Evolutionary conservation across 2,329 filamentous ascomycete species (phyloP).

Genomic region (Phialophora expanda): DNA sequence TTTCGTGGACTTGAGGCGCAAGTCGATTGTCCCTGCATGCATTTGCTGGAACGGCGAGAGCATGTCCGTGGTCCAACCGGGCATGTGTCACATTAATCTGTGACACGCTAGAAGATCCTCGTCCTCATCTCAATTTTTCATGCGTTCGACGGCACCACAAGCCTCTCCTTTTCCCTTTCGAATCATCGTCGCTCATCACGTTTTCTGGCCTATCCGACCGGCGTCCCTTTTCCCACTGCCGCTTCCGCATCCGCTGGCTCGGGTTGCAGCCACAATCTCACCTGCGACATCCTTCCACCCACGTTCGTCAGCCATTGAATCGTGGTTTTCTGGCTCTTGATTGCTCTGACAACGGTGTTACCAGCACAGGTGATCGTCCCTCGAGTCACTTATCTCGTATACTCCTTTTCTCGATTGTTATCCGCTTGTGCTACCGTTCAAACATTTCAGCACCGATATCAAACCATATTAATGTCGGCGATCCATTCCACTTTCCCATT

Average conservation of each 20-base stretch:
- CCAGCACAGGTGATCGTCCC: slow-evolving; percentile 22
- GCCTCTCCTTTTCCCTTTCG: slow-evolving; percentile 12
- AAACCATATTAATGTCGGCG: neutral
- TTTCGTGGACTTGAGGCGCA: neutral
- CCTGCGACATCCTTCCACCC: slow-evolving; percentile 19
- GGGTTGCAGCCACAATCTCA: slow-evolving; percentile 21
- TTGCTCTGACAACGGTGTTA: slow-evolving; percentile 34
- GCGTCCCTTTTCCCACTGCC: slow-evolving; percentile 13
- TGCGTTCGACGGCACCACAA: neutral
- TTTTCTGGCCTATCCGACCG: neutral
- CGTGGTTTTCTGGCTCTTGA: slow-evolving; percentile 22
- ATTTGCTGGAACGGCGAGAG: slow-evolving; percentile 11
- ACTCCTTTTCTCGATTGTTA: neutral
- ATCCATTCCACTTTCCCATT: neutral
- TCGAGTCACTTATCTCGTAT: slow-evolving; percentile 14
- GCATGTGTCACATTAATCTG: slow-evolving; percentile 28
- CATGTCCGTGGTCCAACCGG: slow-evolving; percentile 9
- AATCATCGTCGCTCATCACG: slow-evolving; percentile 1
- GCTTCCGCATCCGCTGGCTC: slow-evolving; percentile 25
- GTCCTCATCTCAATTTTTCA: slow-evolving; percentile 2
- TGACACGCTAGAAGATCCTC: slow-evolving; percentile 26
- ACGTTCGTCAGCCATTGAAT: slow-evolving; percentile 14
- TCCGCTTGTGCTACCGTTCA: slow-evolving; percentile 1
- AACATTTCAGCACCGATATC: neutral
- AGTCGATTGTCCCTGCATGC: slow-evolving; percentile 4